phyloP scores from a whole-genome alignment of 2,329 filamentous ascomycete genomes.

The Ophiostoma pallidulum region DNA sequence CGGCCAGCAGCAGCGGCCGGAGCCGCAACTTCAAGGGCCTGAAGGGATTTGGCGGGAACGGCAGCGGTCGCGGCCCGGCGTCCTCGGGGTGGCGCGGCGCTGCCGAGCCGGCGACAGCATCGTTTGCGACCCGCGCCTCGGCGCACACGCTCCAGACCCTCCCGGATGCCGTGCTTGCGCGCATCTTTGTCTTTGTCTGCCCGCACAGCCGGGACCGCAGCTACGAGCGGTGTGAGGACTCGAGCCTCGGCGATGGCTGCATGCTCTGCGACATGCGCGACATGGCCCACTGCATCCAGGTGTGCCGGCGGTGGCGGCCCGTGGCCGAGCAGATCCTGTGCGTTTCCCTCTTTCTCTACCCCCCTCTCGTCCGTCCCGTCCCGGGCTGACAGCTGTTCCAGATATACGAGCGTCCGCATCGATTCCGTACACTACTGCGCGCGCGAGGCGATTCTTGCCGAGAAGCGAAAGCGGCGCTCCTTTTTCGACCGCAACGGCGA shows the following conservation, averaged over 20 bases:
- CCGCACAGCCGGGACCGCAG: slow-evolving; percentile 69
- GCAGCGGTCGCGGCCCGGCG: not conserved
- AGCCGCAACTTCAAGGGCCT: slow-evolving; percentile 9
- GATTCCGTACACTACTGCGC: slow-evolving; percentile 92
- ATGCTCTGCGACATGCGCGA: slow-evolving; percentile 92
- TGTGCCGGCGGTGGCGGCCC: slow-evolving; percentile 62
- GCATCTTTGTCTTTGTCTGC: slow-evolving; percentile 74
- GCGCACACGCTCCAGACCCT: slow-evolving; percentile 42
- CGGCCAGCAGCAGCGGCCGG: not conserved
- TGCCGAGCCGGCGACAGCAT: not conserved
- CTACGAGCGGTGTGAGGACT: slow-evolving; percentile 76
- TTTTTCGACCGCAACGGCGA: slow-evolving; percentile 69
- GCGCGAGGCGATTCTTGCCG: slow-evolving; percentile 70
- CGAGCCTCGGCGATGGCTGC: slow-evolving; percentile 68
- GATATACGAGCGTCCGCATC: slow-evolving; percentile 83
- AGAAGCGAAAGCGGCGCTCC: slow-evolving; percentile 65
- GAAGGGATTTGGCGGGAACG: slow-evolving; percentile 8
- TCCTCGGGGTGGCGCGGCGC: not conserved
- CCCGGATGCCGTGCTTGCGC: slow-evolving; percentile 58
- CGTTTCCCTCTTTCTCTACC: slow-evolving; percentile 26
- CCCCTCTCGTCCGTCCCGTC: not conserved
- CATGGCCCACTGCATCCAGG: slow-evolving; percentile 67
- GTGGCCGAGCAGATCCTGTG: slow-evolving; percentile 43
- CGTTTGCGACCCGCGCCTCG: slow-evolving; percentile 27
- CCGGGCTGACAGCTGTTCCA: slow-evolving; percentile 28